A percentile compares a stretch with the other conserved stretches of the same genome.
Evolutionary conservation across 1,284 basidiomycete genomes (phyloP).

Genomic region (Ganoderma multipileum): DNA sequence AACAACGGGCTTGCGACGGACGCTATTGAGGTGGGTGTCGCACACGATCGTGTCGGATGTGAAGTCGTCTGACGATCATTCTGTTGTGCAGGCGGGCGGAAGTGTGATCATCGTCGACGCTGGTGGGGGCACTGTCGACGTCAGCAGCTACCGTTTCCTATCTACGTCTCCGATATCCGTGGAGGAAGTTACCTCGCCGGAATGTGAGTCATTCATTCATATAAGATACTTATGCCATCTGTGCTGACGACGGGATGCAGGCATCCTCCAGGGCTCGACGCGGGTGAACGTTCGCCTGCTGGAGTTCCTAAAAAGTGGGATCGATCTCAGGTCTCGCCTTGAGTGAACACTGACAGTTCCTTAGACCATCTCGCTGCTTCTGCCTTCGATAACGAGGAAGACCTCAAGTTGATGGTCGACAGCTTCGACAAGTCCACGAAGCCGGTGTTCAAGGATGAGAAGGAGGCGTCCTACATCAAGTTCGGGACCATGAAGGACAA

Average conservation of each 20-base stretch:
- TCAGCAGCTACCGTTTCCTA: conserved; percentile 53
- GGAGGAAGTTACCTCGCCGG: conserved; percentile 48
- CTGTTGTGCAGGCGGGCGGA: conserved; percentile 41
- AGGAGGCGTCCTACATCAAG: conserved; percentile 47
- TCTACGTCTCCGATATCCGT: conserved; percentile 34
- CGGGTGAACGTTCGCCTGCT: conserved; percentile 39
- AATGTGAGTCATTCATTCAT: conserved; percentile 43
- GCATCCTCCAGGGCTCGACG: conserved; percentile 37
- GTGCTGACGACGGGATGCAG: conserved; percentile 12
- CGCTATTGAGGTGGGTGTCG: conserved; percentile 36
- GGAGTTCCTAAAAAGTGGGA: conserved; percentile 39
- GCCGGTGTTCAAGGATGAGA: conserved; percentile 44
- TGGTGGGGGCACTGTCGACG: conserved; percentile 62
- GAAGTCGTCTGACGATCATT: neutral
- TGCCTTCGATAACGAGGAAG: conserved; percentile 42
- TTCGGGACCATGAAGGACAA: conserved; percentile 48
- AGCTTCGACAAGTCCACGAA: conserved; percentile 51
- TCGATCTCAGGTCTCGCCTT: neutral
- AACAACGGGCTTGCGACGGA: conserved; percentile 45
- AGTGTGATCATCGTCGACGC: conserved; percentile 63
- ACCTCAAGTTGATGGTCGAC: conserved; percentile 44
- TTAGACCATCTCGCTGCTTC: conserved; percentile 45
- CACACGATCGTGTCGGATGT: neutral
- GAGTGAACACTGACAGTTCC: neutral
- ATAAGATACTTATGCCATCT: neutral